phyloP scores from a whole-genome alignment of 495 filamentous ascomycete species.

The Bathelium albidoporum region DNA sequence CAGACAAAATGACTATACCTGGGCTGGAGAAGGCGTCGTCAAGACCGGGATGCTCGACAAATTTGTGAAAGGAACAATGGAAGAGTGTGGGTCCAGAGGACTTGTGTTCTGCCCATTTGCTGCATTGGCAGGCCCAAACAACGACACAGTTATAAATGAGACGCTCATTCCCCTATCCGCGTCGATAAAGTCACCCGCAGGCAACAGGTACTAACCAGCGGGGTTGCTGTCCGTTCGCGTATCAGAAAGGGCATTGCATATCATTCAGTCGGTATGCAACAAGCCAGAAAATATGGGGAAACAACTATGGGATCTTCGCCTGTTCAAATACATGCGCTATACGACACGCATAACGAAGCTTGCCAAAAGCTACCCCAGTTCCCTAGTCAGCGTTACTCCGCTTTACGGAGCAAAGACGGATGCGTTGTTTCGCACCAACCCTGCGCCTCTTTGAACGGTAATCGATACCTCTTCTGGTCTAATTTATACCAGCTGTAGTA shows the following conservation, averaged over 20 bases:
- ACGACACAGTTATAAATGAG: background rate
- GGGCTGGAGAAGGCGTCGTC: background rate
- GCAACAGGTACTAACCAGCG: no score
- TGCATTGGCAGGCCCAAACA: constrained; percentile 1
- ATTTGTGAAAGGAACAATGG: background rate
- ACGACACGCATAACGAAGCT: no score
- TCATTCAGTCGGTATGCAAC: no score
- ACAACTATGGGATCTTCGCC: no score
- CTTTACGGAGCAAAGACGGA: no score
- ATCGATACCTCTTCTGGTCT: background rate
- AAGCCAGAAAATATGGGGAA: no score
- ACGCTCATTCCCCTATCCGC: background rate
- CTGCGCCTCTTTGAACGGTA: background rate
- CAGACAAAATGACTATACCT: background rate
- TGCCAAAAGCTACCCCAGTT: no score
- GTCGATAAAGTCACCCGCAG: background rate
- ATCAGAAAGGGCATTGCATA: background rate
- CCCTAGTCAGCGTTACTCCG: no score
- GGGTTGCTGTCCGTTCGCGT: background rate
- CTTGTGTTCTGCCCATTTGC: background rate
- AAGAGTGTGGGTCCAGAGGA: background rate
- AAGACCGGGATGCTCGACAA: constrained; percentile 4
- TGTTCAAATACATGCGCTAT: no score
- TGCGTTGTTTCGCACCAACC: no score
- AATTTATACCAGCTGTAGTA: background rate